Evolutionary conservation across 805 yeast genomes (phyloP).

Genomic region (Barnettozyma populi): DNA sequence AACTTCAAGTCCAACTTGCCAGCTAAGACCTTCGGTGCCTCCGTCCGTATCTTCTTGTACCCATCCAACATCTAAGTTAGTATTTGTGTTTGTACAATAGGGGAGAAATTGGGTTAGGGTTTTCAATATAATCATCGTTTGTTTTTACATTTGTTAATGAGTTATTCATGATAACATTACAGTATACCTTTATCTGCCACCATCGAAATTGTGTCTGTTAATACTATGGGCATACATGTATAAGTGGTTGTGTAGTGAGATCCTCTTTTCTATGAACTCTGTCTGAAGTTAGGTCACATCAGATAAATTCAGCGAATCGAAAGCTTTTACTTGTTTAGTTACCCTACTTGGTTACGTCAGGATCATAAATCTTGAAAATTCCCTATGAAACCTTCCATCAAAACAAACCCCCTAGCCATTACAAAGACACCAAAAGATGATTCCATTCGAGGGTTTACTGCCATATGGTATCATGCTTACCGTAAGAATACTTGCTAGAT

Average conservation of each 20-base stretch:
- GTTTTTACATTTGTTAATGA: slow-evolving; percentile 9
- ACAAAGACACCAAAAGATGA: slow-evolving; percentile 32
- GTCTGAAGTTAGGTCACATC: too few relatives aligned
- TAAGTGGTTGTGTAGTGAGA: background rate
- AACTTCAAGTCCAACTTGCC: slow-evolving; percentile 98
- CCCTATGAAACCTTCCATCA: background rate
- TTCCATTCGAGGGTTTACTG: slow-evolving; percentile 65
- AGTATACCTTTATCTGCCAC: slow-evolving; percentile 10
- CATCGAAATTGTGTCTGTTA: slow-evolving; percentile 11
- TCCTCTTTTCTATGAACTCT: too few relatives aligned
- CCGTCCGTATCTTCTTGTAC: slow-evolving; percentile 99
- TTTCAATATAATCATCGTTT: slow-evolving; percentile 3
- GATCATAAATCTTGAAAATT: background rate
- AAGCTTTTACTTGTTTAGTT: background rate
- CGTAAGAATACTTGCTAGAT: slow-evolving; percentile 20
- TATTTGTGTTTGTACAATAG: slow-evolving; percentile 1
- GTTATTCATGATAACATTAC: slow-evolving; percentile 8
- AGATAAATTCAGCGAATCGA: too few relatives aligned
- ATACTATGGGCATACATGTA: slow-evolving; percentile 5
- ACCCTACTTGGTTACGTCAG: background rate
- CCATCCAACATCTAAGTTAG: slow-evolving; percentile 93
- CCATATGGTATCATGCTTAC: slow-evolving; percentile 56
- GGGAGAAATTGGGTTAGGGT: slow-evolving; percentile 3
- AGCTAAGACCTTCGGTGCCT: slow-evolving; percentile 99
- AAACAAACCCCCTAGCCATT: background rate